Percentiles rank a stretch among this genome's conserved stretches.
phyloP scores from a whole-genome alignment of 2,329 filamentous ascomycete species.

The Pyricularia pennisetigena region DNA sequence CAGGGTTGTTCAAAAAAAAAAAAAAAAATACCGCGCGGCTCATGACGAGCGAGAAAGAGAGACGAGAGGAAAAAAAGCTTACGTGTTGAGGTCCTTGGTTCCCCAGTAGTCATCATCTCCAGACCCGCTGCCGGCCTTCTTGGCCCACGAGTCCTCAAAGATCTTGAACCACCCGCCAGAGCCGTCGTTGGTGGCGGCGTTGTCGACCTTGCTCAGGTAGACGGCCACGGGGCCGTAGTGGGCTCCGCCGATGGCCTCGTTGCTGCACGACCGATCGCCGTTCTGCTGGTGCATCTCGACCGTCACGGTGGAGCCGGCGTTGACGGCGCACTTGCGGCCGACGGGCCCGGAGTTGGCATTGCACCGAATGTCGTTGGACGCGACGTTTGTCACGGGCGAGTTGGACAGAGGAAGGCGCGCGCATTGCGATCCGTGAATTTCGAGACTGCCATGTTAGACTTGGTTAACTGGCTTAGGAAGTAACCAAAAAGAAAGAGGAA shows the following conservation, averaged over 20 bases:
- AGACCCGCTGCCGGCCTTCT: conserved; percentile 15
- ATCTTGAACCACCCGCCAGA: conserved; percentile 37
- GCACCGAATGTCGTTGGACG: conserved; percentile 28
- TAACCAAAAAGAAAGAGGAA: neutral
- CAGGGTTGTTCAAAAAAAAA: neutral
- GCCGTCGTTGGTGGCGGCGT: conserved; percentile 28
- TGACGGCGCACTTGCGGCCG: conserved; percentile 28
- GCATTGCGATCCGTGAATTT: conserved; percentile 28
- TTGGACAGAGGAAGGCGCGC: conserved; percentile 38
- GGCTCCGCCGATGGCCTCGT: conserved; percentile 35
- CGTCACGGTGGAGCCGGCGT: conserved; percentile 33
- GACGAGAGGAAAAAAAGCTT: neutral
- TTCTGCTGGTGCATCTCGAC: conserved; percentile 42
- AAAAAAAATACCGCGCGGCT: neutral
- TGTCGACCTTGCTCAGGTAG: conserved; percentile 32
- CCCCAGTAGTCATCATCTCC: conserved; percentile 29
- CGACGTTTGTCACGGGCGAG: conserved; percentile 32
- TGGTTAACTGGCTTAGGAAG: neutral
- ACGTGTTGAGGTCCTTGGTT: conserved; percentile 13
- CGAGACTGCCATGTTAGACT: conserved; percentile 29
- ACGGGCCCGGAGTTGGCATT: conserved; percentile 24
- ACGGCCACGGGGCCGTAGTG: conserved; percentile 36
- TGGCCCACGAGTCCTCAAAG: conserved; percentile 27
- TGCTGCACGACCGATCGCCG: conserved; percentile 26
- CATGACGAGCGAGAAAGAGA: neutral